A percentile compares a stretch with the other conserved stretches of the same genome.
These are phyloP conservation scores for Picochlorum sp. DNA, from an alignment of 139 green algal genomes.

Conservation along the genomic window DNA sequence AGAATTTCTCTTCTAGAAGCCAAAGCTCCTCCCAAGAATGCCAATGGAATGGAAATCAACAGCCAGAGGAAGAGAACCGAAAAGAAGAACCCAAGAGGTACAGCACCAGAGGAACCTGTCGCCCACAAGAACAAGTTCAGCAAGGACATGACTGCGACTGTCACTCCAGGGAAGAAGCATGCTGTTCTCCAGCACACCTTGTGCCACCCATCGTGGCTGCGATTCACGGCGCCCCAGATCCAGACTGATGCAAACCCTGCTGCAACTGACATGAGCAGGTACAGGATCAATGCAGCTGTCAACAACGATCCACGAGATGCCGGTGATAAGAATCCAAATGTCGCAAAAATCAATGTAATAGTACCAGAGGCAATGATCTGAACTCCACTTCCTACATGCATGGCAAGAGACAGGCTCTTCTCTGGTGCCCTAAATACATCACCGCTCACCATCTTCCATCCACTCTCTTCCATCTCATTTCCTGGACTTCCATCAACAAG, in stretches of 20 bases:
- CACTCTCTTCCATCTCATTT: constrained; percentile 71
- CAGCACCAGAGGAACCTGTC: constrained; percentile 68
- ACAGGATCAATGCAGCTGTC: constrained; percentile 72
- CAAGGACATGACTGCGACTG: constrained; percentile 59
- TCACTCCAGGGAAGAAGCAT: constrained; percentile 80
- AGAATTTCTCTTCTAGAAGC: constrained; percentile 38
- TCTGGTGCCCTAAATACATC: constrained; percentile 86
- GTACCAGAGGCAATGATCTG: constrained; percentile 70
- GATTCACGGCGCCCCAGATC: constrained; percentile 77
- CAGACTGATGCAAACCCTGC: constrained; percentile 63
- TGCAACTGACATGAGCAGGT: constrained; percentile 64
- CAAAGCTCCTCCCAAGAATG: constrained; percentile 34
- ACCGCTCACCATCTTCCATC: constrained; percentile 94
- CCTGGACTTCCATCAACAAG: constrained; percentile 56
- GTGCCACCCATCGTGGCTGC: constrained; percentile 58
- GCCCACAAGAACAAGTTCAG: constrained; percentile 76
- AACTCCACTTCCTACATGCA: constrained; percentile 71
- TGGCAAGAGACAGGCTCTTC: constrained; percentile 40
- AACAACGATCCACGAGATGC: constrained; percentile 80
- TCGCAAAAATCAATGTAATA: constrained; percentile 83
- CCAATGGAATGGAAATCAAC: constrained; percentile 27
- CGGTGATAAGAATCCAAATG: constrained; percentile 89
- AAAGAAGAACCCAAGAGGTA: constrained; percentile 84
- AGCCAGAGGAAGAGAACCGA: constrained; percentile 76
- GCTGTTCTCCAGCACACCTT: constrained; percentile 41